Conservation (phyloP, 495 filamentous ascomycete genomes). For the Evernia prunastri region DNA sequence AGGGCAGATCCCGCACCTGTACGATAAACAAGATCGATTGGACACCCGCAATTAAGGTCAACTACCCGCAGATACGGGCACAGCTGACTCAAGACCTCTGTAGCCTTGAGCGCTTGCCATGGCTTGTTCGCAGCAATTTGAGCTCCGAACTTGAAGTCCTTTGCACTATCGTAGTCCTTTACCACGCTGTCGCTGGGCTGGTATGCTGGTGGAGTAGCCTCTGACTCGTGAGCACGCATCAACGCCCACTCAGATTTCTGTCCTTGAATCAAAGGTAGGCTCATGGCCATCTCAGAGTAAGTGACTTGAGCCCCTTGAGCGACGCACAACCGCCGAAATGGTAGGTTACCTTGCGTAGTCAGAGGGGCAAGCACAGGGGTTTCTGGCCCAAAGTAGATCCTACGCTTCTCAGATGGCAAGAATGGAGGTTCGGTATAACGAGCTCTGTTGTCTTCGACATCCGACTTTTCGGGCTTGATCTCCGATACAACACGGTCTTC, state of each 20-base stretch:
- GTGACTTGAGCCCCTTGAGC: constrained; percentile 86
- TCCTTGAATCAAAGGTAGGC: constrained; percentile 83
- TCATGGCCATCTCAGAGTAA: constrained; percentile 98
- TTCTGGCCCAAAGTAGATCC: constrained; percentile 85
- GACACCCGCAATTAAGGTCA: constrained; percentile 94
- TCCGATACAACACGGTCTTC: constrained; percentile 31
- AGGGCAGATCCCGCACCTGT: constrained; percentile 91
- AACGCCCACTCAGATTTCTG: constrained; percentile 89
- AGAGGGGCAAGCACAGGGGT: constrained; percentile 85
- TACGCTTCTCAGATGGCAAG: constrained; percentile 84
- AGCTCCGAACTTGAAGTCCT: constrained; percentile 80
- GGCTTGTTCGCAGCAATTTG: constrained; percentile 89
- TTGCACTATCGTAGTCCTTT: constrained; percentile 65
- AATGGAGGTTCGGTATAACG: constrained; percentile 77
- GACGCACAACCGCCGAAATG: constrained; percentile 88
- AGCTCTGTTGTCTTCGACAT: constrained; percentile 63
- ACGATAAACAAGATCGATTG: constrained; percentile 85
- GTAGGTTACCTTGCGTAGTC: constrained; percentile 94
- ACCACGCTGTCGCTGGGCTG: constrained; percentile 33
- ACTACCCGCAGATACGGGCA: constrained; percentile 79
- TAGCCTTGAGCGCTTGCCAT: constrained; percentile 77
- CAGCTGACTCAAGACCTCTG: constrained; percentile 68
- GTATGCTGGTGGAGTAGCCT: constrained; percentile 60
- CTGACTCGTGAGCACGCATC: constrained; percentile 80
- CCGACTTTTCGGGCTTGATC: constrained; percentile 20